phyloP scores from a whole-genome alignment of 129 eudicot species.

The Smallanthus sonchifolius region DNA sequence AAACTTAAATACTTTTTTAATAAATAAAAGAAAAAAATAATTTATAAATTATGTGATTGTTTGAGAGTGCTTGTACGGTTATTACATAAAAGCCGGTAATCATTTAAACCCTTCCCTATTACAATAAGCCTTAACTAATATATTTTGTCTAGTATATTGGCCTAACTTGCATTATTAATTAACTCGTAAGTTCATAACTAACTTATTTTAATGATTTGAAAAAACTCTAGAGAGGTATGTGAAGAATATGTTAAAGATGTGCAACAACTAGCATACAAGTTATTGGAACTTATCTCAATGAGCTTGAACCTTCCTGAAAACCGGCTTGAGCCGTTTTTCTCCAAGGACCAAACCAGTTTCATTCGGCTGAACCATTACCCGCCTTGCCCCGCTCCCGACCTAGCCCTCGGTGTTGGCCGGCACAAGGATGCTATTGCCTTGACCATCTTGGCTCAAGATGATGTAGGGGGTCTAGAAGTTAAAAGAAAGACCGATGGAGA shows the following conservation, averaged over 20 bases:
- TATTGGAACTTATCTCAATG: conserved; percentile 50
- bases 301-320: conserved; percentile 49
- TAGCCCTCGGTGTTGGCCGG: conserved; percentile 78
- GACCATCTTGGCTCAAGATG: conserved; percentile 70
- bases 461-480: conserved; percentile 73
- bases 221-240: conserved; percentile 42
- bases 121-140: too few relatives aligned
- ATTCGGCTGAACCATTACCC: conserved; percentile 67
- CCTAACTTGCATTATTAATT: too few relatives aligned
- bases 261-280: conserved; percentile 35
- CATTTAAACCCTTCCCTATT: too few relatives aligned
- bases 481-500: conserved; percentile 61
- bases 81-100: too few relatives aligned
- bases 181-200: too few relatives aligned
- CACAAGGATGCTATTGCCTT: conserved; percentile 71
- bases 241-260: conserved; percentile 47
- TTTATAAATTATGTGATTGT: too few relatives aligned
- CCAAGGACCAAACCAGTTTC: conserved; percentile 46
- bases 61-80: too few relatives aligned
- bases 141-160: too few relatives aligned
- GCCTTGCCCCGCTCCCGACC: conserved; percentile 61
- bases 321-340: conserved; percentile 43
- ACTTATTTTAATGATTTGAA: neutral
- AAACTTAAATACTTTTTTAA: too few relatives aligned
- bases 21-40: too few relatives aligned